Percentiles rank a stretch among this genome's conserved stretches.
Evolutionary conservation across 2,329 filamentous ascomycete genomes (phyloP).

Genomic region (Huntiella bhutanensis): DNA sequence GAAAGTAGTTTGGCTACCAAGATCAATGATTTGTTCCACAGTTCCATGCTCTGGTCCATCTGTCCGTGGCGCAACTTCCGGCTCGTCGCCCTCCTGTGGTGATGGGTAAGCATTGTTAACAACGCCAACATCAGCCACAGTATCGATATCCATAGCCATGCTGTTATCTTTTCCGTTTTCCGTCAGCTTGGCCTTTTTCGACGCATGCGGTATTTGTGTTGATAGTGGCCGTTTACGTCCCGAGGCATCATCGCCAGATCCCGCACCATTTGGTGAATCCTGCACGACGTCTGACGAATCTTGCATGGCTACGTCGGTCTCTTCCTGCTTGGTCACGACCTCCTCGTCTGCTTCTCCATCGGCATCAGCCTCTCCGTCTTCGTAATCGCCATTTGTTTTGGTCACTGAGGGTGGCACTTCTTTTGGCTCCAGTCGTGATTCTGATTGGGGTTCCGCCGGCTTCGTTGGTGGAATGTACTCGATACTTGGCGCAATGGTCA

Average conservation of each 20-base stretch:
- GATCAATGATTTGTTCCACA: conserved; percentile 44
- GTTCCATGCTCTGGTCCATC: conserved; percentile 45
- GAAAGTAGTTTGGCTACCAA: conserved; percentile 40
- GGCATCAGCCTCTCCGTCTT: conserved; percentile 20
- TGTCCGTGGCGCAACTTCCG: conserved; percentile 34
- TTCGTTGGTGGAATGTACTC: conserved; percentile 1
- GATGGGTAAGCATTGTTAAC: conserved; percentile 47
- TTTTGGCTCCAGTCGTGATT: background rate
- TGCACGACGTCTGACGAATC: conserved; percentile 9
- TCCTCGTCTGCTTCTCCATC: conserved; percentile 11
- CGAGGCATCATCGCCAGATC: conserved; percentile 2
- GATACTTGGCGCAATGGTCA: too few species aligned
- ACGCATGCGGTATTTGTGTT: conserved; percentile 4
- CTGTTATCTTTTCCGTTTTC: conserved; percentile 10
- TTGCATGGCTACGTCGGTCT: conserved; percentile 7
- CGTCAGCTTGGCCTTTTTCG: conserved; percentile 10
- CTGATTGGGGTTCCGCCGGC: background rate
- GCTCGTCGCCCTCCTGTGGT: conserved; percentile 38
- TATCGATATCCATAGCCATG: conserved; percentile 40
- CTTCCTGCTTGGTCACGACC: conserved; percentile 10
- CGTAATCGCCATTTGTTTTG: conserved; percentile 6
- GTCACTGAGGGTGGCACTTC: background rate
- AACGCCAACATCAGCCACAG: conserved; percentile 20
- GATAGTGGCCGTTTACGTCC: conserved; percentile 9
- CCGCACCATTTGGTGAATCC: conserved; percentile 1